Conservation (phyloP, 2,329 filamentous ascomycete genomes). For the Ophiosphaerella narmari region DNA sequence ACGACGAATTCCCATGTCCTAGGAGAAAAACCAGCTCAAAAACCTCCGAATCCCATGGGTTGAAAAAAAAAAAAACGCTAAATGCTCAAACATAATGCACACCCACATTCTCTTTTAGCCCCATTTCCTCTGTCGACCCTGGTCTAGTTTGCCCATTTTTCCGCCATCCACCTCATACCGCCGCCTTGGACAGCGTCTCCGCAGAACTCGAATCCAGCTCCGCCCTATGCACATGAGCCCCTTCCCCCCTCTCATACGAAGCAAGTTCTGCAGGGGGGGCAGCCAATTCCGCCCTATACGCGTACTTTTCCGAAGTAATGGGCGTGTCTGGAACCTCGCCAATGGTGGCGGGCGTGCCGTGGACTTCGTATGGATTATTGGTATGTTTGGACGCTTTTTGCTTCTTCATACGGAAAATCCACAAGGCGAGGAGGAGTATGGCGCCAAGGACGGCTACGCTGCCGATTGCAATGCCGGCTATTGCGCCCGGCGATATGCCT, state of each 20-base stretch:
- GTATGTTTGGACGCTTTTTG: not conserved
- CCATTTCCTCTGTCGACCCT: too few relatives aligned
- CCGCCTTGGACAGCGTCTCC: too few relatives aligned
- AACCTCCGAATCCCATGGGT: too few relatives aligned
- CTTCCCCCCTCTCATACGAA: not conserved
- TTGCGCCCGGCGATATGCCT: conserved; percentile 11
- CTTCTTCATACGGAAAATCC: conserved; percentile 1
- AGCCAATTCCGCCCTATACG: not conserved
- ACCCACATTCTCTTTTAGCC: too few relatives aligned
- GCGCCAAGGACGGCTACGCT: conserved; percentile 1
- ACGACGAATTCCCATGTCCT: too few relatives aligned
- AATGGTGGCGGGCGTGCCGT: not conserved
- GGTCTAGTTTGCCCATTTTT: too few relatives aligned
- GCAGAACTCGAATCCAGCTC: not conserved
- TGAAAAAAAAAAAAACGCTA: too few relatives aligned
- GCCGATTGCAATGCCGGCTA: conserved; percentile 14
- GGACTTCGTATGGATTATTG: not conserved
- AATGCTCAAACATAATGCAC: too few relatives aligned
- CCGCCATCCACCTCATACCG: too few relatives aligned
- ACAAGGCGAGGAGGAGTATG: conserved; percentile 1
- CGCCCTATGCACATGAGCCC: not conserved
- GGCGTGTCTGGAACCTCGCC: not conserved
- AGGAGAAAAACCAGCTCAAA: too few relatives aligned
- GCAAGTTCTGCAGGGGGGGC: not conserved
- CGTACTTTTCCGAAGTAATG: conserved; percentile 1